These are phyloP conservation scores for Inga oerstediana DNA, from an alignment of 306 rosid genomes.

Conservation along the genomic window DNA sequence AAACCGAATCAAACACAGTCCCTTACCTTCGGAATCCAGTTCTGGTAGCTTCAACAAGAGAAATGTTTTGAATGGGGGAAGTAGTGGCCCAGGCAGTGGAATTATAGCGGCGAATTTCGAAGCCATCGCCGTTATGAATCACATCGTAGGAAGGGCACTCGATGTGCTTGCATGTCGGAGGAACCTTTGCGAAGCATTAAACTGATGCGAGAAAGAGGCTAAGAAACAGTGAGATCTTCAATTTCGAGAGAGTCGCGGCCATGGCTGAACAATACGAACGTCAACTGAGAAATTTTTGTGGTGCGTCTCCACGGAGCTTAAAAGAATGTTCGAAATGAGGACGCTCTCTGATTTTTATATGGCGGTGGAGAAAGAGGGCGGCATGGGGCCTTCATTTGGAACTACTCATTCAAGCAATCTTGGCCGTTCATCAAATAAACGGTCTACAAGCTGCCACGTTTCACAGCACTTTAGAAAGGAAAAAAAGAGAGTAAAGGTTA, in stretches of 20 bases:
- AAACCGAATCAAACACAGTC: too few relatives aligned
- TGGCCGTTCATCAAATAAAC: too few relatives aligned
- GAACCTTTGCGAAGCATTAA: slow-evolving; percentile 38
- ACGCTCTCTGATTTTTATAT: not conserved
- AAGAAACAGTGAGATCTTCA: slow-evolving; percentile 51
- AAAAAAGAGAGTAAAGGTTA: too few relatives aligned
- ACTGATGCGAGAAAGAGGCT: slow-evolving; percentile 42
- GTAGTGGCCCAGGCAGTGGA: slow-evolving; percentile 69
- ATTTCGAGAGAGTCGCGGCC: slow-evolving; percentile 37
- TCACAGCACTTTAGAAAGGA: too few relatives aligned
- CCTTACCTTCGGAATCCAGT: slow-evolving; percentile 65
- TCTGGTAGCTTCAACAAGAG: slow-evolving; percentile 68
- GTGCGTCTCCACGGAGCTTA: too few relatives aligned
- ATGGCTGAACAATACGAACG: slow-evolving; percentile 18
- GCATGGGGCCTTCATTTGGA: too few relatives aligned
- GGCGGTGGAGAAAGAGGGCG: too few relatives aligned
- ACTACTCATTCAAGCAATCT: too few relatives aligned
- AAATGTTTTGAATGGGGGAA: slow-evolving; percentile 58
- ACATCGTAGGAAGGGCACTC: slow-evolving; percentile 70
- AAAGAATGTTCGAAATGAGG: not conserved
- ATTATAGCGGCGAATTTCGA: slow-evolving; percentile 68
- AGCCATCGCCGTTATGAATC: slow-evolving; percentile 49
- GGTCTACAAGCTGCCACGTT: too few relatives aligned
- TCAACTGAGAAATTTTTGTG: too few relatives aligned
- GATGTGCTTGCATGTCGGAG: slow-evolving; percentile 60